phyloP scores from a whole-genome alignment of 1,284 basidiomycete genomes.

The Boletellus deceptivus region DNA sequence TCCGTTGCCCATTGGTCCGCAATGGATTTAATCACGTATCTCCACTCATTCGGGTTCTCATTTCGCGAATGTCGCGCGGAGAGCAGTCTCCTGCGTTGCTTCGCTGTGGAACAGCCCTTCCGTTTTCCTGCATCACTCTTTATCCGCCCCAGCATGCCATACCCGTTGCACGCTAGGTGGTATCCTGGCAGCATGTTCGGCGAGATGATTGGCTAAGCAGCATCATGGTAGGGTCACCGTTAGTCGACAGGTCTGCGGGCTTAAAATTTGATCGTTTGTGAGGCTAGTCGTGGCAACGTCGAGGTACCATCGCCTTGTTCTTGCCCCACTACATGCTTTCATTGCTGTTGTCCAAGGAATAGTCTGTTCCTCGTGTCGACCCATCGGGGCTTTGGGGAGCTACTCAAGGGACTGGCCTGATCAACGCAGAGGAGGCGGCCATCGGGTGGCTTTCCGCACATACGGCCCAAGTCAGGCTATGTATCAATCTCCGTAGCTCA shows the following conservation, averaged over 20 bases:
- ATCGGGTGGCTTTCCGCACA: background rate
- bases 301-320: background rate
- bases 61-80: constrained; percentile 16
- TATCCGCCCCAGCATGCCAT: constrained; percentile 14
- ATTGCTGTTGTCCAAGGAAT: constrained; percentile 10
- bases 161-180: too few relatives aligned
- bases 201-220: constrained; percentile 4
- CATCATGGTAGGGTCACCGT: too few relatives aligned
- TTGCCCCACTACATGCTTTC: background rate
- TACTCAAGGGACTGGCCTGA: constrained; percentile 6
- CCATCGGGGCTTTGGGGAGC: too few relatives aligned
- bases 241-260: background rate
- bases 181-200: constrained; percentile 13
- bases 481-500: too few relatives aligned
- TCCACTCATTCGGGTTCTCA: constrained; percentile 16
- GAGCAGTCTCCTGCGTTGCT: constrained; percentile 12
- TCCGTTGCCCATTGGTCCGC: background rate
- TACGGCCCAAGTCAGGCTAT: too few relatives aligned
- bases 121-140: constrained; percentile 16
- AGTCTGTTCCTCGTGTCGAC: constrained; percentile 13
- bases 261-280: too few relatives aligned
- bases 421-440: background rate
- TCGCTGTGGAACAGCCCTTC: constrained; percentile 3
- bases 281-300: too few relatives aligned
- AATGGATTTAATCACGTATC: too few relatives aligned